Base-by-base conservation (phyloP, 2,329 filamentous ascomycete species). In the Trichophyton schoenleinii region DNA sequence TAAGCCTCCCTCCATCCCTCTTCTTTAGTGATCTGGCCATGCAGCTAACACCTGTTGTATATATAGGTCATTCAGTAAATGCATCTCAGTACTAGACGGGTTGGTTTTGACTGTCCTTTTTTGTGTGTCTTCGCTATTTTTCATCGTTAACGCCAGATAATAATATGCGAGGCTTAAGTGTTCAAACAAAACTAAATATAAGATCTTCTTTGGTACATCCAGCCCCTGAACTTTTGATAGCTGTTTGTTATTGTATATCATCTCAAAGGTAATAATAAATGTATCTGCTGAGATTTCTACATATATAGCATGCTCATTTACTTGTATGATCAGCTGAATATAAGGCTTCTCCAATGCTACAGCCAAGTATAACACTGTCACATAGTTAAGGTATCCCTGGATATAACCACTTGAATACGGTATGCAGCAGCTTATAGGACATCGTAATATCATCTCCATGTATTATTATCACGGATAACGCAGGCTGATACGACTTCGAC, bases 1-100 rank as follows among this genome's bases (percentile, higher is more conserved):
- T 96, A 74, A 77, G 80, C 70, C 28, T 31, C 28, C 28, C 28
- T 31, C 28, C 22, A 59, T 8, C 61, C 59, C 60, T 58, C 44
- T 59, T 58, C 57, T 20, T 7, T 44, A 18, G 5, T 3, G 1
- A 44, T n/a, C 15, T 44, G n/a, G n/a, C 41, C 3, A 38, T 13
- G 34, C 34, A 62, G 62, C 63, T 66, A 64, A 58, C 59, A 57
- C 25, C 9, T 38, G 1, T 38, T 58, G 2, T 18, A 44, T 58
- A 22, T 18, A 44, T 58, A 66, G 65, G 61, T 66, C 57, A 61
- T 66, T 20, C 65, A 66, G 52, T 66, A 63, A 65, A 61, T 7
- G n/a, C 44, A 25, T 42, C 61, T 55, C 22, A 62, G 44, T 57
- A 44, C 20, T 41, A 58, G 36, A 44, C 36, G 36, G 55, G 55